A percentile compares a stretch with the other conserved stretches of the same genome.
These are phyloP conservation scores for Pichia thaimueangensis DNA, from an alignment of 805 yeast species.

Conservation along the genomic window DNA sequence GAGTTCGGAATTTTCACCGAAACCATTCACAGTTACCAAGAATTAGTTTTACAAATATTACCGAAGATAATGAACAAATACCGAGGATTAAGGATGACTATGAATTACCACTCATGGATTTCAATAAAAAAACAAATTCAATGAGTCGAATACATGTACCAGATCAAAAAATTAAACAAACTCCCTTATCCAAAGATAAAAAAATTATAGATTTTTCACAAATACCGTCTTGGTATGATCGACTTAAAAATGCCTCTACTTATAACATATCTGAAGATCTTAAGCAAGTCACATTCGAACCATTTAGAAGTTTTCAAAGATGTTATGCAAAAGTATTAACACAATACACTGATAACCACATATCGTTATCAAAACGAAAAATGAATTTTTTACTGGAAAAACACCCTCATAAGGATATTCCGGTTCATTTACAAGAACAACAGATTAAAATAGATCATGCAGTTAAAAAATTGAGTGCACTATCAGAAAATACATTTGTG, in stretches of 20 bases:
- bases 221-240: slow-evolving; percentile 10
- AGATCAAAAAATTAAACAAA: too few species aligned
- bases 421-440: slow-evolving; percentile 1
- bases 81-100: too few species aligned
- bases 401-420: neutral
- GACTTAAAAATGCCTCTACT: slow-evolving; percentile 6
- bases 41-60: slow-evolving; percentile 5
- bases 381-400: slow-evolving; percentile 4
- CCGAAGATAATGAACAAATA: too few species aligned
- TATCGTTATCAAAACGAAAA: slow-evolving; percentile 1
- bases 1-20: neutral
- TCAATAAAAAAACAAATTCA: neutral
- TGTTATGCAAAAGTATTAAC: slow-evolving; percentile 7
- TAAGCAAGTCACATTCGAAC: neutral
- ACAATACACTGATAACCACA: slow-evolving; percentile 3
- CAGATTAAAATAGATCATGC: slow-evolving; percentile 5
- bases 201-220: slow-evolving; percentile 1
- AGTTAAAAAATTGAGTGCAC: slow-evolving; percentile 7
- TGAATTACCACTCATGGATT: too few species aligned
- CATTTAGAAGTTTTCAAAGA: slow-evolving; percentile 7
- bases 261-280: slow-evolving; percentile 3
- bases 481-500: slow-evolving; percentile 8
- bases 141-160: slow-evolving; percentile 9
- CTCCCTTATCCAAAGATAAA: too few species aligned
- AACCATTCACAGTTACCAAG: slow-evolving; percentile 3